Evolutionary conservation across 495 filamentous ascomycete species (phyloP).

Genomic region (Oidiodendron maius): DNA sequence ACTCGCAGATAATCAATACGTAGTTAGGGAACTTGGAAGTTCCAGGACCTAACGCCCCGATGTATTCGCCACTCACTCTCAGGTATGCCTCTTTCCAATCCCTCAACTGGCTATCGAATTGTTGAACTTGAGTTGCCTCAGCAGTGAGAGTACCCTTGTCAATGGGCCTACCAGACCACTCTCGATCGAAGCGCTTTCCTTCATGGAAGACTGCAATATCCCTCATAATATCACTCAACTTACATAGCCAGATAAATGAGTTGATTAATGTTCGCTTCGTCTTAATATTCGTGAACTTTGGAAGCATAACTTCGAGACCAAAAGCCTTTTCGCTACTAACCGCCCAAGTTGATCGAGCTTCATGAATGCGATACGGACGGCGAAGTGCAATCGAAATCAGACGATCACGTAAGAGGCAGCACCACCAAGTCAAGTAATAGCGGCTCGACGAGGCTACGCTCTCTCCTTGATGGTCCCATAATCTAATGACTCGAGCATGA

Average conservation of each 20-base stretch:
- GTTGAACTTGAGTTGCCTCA: neutral
- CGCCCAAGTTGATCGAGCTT: neutral
- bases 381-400: neutral
- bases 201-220: conserved; percentile 2
- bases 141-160: neutral
- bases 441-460: neutral
- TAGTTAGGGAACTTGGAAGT: neutral
- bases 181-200: neutral
- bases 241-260: conserved; percentile 1
- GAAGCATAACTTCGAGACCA: neutral
- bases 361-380: neutral
- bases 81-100: neutral
- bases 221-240: conserved; percentile 1
- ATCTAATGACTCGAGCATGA: neutral
- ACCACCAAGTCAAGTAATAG: neutral
- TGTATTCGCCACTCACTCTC: neutral
- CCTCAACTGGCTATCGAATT: neutral
- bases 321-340: neutral
- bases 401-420: neutral
- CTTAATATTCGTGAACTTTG: neutral
- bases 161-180: neutral
- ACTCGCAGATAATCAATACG: neutral
- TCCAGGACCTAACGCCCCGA: neutral
- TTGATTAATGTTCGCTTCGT: neutral
- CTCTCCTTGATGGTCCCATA: neutral